Percentiles rank a stretch among this genome's conserved stretches.
These are phyloP conservation scores for Ophiostoma pallidulum DNA, from an alignment of 2,329 filamentous ascomycete genomes.

Conservation along the genomic window DNA sequence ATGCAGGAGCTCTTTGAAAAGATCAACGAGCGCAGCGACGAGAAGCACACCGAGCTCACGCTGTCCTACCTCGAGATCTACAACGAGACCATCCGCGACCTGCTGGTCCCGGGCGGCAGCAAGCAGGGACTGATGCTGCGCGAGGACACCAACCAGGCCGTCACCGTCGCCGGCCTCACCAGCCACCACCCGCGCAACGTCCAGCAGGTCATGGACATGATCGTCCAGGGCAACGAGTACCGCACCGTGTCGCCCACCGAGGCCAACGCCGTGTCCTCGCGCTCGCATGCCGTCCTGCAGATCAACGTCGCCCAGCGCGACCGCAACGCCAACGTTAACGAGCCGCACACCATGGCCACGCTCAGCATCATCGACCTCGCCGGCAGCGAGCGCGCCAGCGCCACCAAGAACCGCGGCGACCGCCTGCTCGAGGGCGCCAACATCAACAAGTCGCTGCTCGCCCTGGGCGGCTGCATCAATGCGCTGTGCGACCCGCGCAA, in stretches of 20 bases:
- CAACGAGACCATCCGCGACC: slow-evolving; percentile 95
- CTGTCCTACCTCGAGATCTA: slow-evolving; percentile 97
- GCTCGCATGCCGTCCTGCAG: slow-evolving; percentile 93
- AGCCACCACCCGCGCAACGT: slow-evolving; percentile 88
- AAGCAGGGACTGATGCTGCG: slow-evolving; percentile 83
- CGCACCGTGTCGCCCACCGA: slow-evolving; percentile 94
- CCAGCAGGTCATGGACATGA: slow-evolving; percentile 98
- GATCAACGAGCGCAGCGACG: slow-evolving; percentile 74
- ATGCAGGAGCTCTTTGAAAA: slow-evolving; percentile 99
- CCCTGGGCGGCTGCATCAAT: slow-evolving; percentile 94
- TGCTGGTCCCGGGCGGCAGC: slow-evolving; percentile 75
- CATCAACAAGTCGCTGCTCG: slow-evolving; percentile 97
- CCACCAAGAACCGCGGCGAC: slow-evolving; percentile 92
- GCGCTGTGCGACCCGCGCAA: slow-evolving; percentile 89
- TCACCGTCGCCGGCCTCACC: slow-evolving; percentile 82
- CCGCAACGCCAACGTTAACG: slow-evolving; percentile 81
- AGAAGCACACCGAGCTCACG: slow-evolving; percentile 83
- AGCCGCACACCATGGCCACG: slow-evolving; percentile 96
- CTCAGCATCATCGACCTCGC: slow-evolving; percentile 97
- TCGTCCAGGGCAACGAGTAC: slow-evolving; percentile 86
- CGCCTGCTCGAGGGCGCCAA: slow-evolving; percentile 89
- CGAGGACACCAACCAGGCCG: slow-evolving; percentile 87
- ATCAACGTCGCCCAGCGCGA: slow-evolving; percentile 95
- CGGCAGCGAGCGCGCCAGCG: slow-evolving; percentile 89
- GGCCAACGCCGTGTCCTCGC: slow-evolving; percentile 93